Evolutionary conservation across 2,329 filamentous ascomycete species (phyloP), one percentile per base, ranked within the genome.

Genomic region (Arthrobotrys musiformis): DNA sequence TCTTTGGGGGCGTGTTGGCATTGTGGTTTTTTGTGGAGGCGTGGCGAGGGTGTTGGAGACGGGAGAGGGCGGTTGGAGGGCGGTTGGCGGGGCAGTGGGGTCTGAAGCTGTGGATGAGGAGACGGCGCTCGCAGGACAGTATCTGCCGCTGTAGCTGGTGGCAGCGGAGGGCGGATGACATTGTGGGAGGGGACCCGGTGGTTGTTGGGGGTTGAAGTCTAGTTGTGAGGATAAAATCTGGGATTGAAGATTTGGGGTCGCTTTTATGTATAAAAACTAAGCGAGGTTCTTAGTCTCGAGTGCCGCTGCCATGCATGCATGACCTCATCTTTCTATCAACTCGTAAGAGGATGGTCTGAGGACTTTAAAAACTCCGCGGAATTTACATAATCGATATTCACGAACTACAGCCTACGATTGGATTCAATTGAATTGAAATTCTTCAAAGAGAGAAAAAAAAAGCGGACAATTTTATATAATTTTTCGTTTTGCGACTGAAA

Each of bases 141-240:
- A 67, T 52, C 28, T 77, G 66, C 33, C 33, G 73, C 66, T 77
- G 73, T 33, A 77, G 40, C 28, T 64, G 73, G 24, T 62, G 60
- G 28, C 73, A 77, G 42, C 66, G 73, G 52, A 77, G 61, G 8
- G 66, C 61, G 66, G 72, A 61, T 42, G 60, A 60, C 73, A 77
- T 77, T 30, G 24, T 67, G 40, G 30, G n/a, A n/a, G n/a, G n/a
- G n/a, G n/a, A n/a, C n/a, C n/a, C 28, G 73, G 37, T 54, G 13
- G 30, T 22, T 54, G 58, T 22, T 11, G 52, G 24, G 5, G 62
- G 48, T 50, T 26, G 46, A 30, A 30, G 54, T 63, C 17, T 28
- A 33, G 52, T 37, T 42, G n/a, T n/a, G n/a, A 42, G 28, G 42
- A 24, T 33, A 42, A 30, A 37, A 42, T 35, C 54, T 33, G 26